Base-by-base conservation (phyloP, 2,329 filamentous ascomycete genomes). In the Fusarium chlamydosporum region DNA sequence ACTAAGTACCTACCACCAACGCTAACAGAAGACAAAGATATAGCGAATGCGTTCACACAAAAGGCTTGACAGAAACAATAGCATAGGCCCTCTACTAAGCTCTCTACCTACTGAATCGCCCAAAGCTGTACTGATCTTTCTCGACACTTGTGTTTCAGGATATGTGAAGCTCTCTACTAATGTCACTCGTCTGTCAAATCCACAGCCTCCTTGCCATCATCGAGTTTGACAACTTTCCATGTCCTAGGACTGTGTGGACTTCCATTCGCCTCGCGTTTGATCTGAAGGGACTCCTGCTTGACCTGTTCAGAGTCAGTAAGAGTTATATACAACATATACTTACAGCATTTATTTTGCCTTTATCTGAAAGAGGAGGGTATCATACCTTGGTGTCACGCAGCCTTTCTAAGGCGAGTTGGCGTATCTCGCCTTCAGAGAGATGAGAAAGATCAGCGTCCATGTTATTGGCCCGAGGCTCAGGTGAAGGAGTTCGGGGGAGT, bases 331-430 rank as follows among this genome's bases (percentile, higher is more conserved):
- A n/a, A n/a, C n/a, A n/a, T n/a, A n/a, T n/a, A n/a, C n/a, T n/a
- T n/a, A n/a, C n/a, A n/a, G n/a, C n/a, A n/a, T n/a, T n/a, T n/a
- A n/a, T n/a, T n/a, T n/a, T n/a, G n/a, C n/a, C n/a, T n/a, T n/a
- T n/a, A n/a, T n/a, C n/a, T n/a, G n/a, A n/a, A n/a, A n/a, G n/a
- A n/a, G n/a, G n/a, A n/a, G n/a, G n/a, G n/a, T 6, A n/a, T 1
- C 45, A 33, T 61, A 71, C 70, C 53, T 73, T 60, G 1, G 48
- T 29, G 4, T 68, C 63, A 2, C 15, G 61, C 3, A 75, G 34
- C 50, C 69, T 56, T 45, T 75, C 56, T n/a, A 18, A 9, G 4
- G 72, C 72, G 3, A 76, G 57, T 4, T 48, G 52, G 6, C 71
- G 69, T 20, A 74, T 61, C 10, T 76, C 62, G 6, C 18, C 45